These are phyloP conservation scores for Exserohilum turcica DNA, from an alignment of 2,329 filamentous ascomycete genomes.

Conservation along the genomic window DNA sequence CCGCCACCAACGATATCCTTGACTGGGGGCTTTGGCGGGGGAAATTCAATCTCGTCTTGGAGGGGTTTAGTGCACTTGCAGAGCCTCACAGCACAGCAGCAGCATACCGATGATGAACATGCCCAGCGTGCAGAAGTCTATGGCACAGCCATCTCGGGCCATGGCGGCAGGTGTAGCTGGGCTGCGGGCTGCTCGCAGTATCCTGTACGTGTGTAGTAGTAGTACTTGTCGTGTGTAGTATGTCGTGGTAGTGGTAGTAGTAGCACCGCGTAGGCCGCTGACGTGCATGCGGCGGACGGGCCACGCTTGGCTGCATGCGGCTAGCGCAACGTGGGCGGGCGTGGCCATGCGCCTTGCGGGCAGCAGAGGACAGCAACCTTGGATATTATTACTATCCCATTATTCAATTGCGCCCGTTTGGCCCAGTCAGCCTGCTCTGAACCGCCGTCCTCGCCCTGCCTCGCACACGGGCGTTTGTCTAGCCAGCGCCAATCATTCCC, in stretches of 20 bases:
- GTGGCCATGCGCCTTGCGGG: slow-evolving; percentile 12
- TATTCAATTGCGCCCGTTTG: slow-evolving; percentile 8
- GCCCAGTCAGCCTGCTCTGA: background rate
- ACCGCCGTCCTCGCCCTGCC: background rate
- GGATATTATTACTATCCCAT: too few relatives aligned
- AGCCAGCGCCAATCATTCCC: background rate
- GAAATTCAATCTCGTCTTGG: slow-evolving; percentile 88
- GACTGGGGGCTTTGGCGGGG: slow-evolving; percentile 69
- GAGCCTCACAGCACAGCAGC: slow-evolving; percentile 20
- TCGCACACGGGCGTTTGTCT: background rate
- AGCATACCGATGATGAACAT: slow-evolving; percentile 67
- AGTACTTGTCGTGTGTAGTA: background rate
- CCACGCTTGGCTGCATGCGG: slow-evolving; percentile 20
- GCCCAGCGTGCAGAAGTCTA: slow-evolving; percentile 65
- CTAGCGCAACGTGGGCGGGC: slow-evolving; percentile 23
- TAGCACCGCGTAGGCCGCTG: too few relatives aligned
- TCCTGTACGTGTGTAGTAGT: too few relatives aligned
- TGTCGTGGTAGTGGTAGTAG: background rate
- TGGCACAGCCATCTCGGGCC: slow-evolving; percentile 14
- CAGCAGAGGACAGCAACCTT: slow-evolving; percentile 7
- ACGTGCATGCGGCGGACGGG: slow-evolving; percentile 8
- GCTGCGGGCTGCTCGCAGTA: too few relatives aligned
- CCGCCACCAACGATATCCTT: slow-evolving; percentile 85
- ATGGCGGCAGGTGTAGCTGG: slow-evolving; percentile 13
- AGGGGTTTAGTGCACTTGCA: slow-evolving; percentile 16